Conservation (phyloP, 2,329 filamentous ascomycete species). For the Eutypella sp. region DNA sequence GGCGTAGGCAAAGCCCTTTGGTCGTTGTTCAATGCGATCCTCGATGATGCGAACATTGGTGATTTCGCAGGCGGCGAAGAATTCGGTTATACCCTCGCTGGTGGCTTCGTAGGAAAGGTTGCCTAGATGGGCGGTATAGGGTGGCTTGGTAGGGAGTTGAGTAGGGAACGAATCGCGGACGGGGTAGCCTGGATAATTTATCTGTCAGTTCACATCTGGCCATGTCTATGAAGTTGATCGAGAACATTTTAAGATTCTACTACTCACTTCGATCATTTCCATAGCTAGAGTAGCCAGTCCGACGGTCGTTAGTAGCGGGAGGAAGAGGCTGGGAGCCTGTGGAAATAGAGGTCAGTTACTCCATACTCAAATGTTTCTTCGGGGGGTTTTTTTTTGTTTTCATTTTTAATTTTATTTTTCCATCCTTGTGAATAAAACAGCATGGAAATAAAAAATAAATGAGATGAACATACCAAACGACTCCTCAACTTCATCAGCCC, state of each 20-base stretch:
- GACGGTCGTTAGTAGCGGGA: slow-evolving; percentile 26
- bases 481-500: slow-evolving; percentile 99
- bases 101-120: slow-evolving; percentile 96
- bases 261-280: slow-evolving; percentile 30
- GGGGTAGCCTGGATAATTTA: slow-evolving; percentile 45
- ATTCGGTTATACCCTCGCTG: slow-evolving; percentile 73
- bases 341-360: slow-evolving; percentile 4
- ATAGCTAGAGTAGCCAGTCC: slow-evolving; percentile 23
- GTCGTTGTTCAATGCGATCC: slow-evolving; percentile 87
- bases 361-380: background rate
- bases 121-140: slow-evolving; percentile 91
- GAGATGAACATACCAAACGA: slow-evolving; percentile 65
- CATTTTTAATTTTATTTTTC: too few species aligned
- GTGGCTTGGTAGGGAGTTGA: slow-evolving; percentile 78
- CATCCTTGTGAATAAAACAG: too few species aligned
- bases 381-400: too few species aligned
- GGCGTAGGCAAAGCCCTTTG: slow-evolving; percentile 97
- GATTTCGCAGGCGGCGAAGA: slow-evolving; percentile 80
- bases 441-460: too few species aligned
- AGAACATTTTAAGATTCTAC: background rate
- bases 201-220: slow-evolving; percentile 8
- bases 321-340: slow-evolving; percentile 55
- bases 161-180: slow-evolving; percentile 70
- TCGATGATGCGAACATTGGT: slow-evolving; percentile 93
- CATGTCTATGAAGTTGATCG: too few species aligned